Evolutionary conservation across 441 rosid species (phyloP).

Genomic region (Bocquillonia castaneifolia): DNA sequence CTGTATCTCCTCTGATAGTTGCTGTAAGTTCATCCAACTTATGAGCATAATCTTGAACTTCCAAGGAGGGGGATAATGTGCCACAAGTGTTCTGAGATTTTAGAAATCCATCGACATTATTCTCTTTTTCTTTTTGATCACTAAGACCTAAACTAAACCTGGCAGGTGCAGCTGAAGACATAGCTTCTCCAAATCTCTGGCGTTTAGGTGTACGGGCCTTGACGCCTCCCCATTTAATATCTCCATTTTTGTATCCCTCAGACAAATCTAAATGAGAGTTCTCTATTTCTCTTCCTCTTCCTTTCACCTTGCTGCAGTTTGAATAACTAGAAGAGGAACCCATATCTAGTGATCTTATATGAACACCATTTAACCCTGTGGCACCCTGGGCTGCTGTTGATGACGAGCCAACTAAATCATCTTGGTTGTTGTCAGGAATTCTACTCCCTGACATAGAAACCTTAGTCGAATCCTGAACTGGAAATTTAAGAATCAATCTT

Average conservation of each 20-base stretch:
- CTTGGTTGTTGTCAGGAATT: conserved; percentile 25
- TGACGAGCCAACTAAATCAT: conserved; percentile 41
- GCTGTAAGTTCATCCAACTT: conserved; percentile 26
- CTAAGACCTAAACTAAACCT: conserved; percentile 26
- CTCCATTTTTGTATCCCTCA: conserved; percentile 44
- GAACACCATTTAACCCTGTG: conserved; percentile 30
- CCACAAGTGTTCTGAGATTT: conserved; percentile 30
- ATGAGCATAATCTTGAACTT: conserved; percentile 23
- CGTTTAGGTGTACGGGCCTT: conserved; percentile 80
- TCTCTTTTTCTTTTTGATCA: conserved; percentile 30
- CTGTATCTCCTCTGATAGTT: conserved; percentile 23
- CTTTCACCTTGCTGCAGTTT: conserved; percentile 23
- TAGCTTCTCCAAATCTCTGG: conserved; percentile 48
- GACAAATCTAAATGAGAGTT: conserved; percentile 33
- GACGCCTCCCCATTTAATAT: conserved; percentile 85
- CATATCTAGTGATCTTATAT: conserved; percentile 27
- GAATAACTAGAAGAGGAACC: conserved; percentile 31
- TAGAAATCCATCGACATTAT: conserved; percentile 30
- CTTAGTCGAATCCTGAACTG: conserved; percentile 54
- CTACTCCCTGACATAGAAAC: conserved; percentile 31
- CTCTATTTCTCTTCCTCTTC: conserved; percentile 27
- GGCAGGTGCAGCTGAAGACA: conserved; percentile 33
- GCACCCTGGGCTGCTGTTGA: conserved; percentile 33
- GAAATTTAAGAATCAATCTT: conserved; percentile 77
- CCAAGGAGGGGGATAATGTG: conserved; percentile 26